phyloP scores from a whole-genome alignment of 441 rosid genomes.

The Macaranga tanarius region DNA sequence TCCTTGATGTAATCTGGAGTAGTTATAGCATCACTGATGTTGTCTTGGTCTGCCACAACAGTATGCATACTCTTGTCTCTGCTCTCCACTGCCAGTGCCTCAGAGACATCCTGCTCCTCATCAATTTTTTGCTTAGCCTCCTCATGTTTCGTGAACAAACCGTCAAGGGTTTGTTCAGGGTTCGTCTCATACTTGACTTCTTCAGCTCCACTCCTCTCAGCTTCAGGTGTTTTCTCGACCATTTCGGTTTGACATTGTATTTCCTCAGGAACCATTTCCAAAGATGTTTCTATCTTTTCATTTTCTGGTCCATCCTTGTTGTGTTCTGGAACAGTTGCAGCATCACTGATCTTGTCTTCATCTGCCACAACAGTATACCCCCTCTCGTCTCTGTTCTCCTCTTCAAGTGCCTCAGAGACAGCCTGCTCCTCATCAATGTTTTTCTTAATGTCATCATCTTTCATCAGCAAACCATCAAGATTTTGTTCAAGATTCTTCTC shows the following conservation, averaged over 20 bases:
- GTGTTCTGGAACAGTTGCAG: constrained; percentile 17
- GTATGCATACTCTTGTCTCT: constrained; percentile 7
- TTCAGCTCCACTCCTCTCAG: constrained; percentile 16
- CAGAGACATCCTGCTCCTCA: constrained; percentile 8
- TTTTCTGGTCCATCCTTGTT: constrained; percentile 25
- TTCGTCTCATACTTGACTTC: constrained; percentile 11
- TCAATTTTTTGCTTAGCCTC: constrained; percentile 7
- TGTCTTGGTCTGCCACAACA: constrained; percentile 10
- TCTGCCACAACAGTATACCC: not conserved
- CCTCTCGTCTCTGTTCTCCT: constrained; percentile 11
- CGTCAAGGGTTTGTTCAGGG: constrained; percentile 17
- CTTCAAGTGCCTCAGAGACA: constrained; percentile 16
- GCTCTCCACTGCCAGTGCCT: constrained; percentile 19
- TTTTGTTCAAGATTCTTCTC: constrained; percentile 18
- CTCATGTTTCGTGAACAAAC: constrained; percentile 20
- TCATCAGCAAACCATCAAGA: constrained; percentile 17
- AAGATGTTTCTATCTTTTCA: constrained; percentile 24
- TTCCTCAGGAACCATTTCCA: constrained; percentile 8
- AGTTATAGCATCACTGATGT: constrained; percentile 5
- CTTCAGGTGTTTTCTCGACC: constrained; percentile 19
- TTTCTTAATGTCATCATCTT: constrained; percentile 17
- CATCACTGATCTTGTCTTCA: constrained; percentile 16
- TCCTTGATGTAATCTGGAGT: constrained; percentile 23
- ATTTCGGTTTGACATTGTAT: not conserved
- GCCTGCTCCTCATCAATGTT: constrained; percentile 5